These are phyloP conservation scores for Diaporthe australafricana DNA, from an alignment of 2,329 filamentous ascomycete species.

Conservation along the genomic window DNA sequence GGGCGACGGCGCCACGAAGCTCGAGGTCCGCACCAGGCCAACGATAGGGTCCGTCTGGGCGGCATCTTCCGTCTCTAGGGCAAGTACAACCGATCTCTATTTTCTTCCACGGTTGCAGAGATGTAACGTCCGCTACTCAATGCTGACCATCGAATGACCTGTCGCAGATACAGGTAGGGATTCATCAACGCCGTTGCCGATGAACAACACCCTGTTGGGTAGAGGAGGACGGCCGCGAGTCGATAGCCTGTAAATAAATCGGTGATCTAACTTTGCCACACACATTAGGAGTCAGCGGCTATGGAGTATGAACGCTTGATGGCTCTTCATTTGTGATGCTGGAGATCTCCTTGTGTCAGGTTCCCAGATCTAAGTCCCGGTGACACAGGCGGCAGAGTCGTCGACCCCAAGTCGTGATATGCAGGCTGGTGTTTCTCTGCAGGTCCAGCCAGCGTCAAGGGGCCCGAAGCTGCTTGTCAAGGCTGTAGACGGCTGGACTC, in stretches of 20 bases:
- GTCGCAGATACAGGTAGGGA: background rate
- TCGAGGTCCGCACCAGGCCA: slow-evolving; percentile 32
- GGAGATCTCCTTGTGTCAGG: background rate
- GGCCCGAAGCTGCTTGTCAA: background rate
- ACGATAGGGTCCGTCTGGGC: slow-evolving; percentile 25
- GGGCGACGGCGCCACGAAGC: slow-evolving; percentile 23
- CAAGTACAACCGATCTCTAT: slow-evolving; percentile 22
- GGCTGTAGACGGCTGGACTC: background rate
- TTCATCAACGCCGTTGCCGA: slow-evolving; percentile 17
- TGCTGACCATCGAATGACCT: slow-evolving; percentile 19
- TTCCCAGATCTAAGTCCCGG: slow-evolving; percentile 13
- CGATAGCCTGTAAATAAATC: slow-evolving; percentile 10
- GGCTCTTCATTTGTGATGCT: slow-evolving; percentile 18
- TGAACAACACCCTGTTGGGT: background rate
- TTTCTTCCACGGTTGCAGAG: slow-evolving; percentile 11
- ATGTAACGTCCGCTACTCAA: slow-evolving; percentile 16
- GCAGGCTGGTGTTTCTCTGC: background rate
- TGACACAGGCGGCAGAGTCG: background rate
- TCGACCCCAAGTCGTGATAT: background rate
- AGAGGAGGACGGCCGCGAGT: background rate
- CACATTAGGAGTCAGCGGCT: background rate
- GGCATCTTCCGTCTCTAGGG: slow-evolving; percentile 32
- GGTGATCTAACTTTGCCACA: slow-evolving; percentile 18
- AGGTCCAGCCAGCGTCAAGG: background rate
- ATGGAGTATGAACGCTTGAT: slow-evolving; percentile 14